Evolutionary conservation across 257 asterid species (phyloP).

Genomic region (Capsicum pubescens): DNA sequence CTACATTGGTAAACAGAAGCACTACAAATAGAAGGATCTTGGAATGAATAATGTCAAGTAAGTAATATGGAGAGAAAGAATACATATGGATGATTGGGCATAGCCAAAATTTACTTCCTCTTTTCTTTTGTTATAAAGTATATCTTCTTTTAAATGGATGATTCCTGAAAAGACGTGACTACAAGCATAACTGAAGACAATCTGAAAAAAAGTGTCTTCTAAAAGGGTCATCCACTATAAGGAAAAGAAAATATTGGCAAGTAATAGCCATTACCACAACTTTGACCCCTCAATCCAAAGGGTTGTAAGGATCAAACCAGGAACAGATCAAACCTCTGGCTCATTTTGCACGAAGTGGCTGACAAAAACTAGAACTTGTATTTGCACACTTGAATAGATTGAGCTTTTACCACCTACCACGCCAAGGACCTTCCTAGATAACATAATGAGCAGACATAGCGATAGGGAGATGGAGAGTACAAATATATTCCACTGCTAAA

Average conservation of each 20-base stretch:
- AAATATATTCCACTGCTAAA: neutral
- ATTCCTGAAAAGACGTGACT: no score
- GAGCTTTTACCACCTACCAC: conserved; percentile 30
- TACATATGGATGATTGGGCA: neutral
- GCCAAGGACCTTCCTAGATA: conserved; percentile 25
- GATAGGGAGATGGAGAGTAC: conserved; percentile 4
- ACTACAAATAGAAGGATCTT: neutral
- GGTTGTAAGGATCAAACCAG: conserved; percentile 31
- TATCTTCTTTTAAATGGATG: no score
- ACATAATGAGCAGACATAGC: conserved; percentile 15
- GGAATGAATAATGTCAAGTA: neutral
- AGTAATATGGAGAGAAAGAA: neutral
- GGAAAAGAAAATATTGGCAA: no score
- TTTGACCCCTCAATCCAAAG: conserved; percentile 10
- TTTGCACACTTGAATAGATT: conserved; percentile 31
- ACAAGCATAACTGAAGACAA: no score
- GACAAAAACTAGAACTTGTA: conserved; percentile 29
- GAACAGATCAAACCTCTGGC: conserved; percentile 28
- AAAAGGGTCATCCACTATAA: no score
- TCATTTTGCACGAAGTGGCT: conserved; percentile 34
- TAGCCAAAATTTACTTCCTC: no score
- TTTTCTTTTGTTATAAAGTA: no score
- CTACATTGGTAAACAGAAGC: neutral
- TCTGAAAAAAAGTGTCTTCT: no score
- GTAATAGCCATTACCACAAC: no score